phyloP scores from a whole-genome alignment of 176 grass and related monocot genomes.

The Oryza coarctata region DNA sequence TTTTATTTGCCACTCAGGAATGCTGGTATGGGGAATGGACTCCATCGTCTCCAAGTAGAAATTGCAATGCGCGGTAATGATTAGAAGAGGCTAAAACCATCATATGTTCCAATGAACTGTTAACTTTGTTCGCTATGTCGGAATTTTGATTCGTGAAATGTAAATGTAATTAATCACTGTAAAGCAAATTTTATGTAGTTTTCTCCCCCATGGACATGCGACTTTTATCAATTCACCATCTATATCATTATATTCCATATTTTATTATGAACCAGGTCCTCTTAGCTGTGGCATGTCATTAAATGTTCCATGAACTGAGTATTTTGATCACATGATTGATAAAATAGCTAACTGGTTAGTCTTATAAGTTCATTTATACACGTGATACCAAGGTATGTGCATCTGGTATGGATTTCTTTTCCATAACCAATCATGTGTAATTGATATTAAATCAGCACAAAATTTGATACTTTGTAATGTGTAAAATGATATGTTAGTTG shows the following conservation, averaged over 20 bases:
- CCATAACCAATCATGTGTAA: conserved; percentile 1
- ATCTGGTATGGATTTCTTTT: conserved; percentile 8
- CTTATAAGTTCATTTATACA: conserved; percentile 16
- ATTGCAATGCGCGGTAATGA: conserved; percentile 91
- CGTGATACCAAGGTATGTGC: not conserved
- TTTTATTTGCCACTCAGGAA: conserved; percentile 64
- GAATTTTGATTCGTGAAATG: conserved; percentile 1
- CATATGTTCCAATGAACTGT: conserved; percentile 12
- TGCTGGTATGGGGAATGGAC: conserved; percentile 85
- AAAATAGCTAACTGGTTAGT: conserved; percentile 16
- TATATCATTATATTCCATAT: not conserved
- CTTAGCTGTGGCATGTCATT: not conserved
- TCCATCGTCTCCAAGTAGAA: conserved; percentile 95
- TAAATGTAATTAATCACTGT: not conserved
- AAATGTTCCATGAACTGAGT: conserved; percentile 26
- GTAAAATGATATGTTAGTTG: conserved; percentile 11
- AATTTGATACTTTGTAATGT: conserved; percentile 13
- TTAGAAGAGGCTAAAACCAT: conserved; percentile 24
- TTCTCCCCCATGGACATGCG: conserved; percentile 5
- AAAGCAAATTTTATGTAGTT: conserved; percentile 6
- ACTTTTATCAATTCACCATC: not conserved
- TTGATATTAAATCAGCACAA: not conserved
- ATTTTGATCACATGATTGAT: not conserved
- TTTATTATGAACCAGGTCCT: conserved; percentile 9
- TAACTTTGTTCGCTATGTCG: conserved; percentile 23